Conservation (phyloP, 2,329 filamentous ascomycete genomes). For the Phaeosphaeria sp. region DNA sequence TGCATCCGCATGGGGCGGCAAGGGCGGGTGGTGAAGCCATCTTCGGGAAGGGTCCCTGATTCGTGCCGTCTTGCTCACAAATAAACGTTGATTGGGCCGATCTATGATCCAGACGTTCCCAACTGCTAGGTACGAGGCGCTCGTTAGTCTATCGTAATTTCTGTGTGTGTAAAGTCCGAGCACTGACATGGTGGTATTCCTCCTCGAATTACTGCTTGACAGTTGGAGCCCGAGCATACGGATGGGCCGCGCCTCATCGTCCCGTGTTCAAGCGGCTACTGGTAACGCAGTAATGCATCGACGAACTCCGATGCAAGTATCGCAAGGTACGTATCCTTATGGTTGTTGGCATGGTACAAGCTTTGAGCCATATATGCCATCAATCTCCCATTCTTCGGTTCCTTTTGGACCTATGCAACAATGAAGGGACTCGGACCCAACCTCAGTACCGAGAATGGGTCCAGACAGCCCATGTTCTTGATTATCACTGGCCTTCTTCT, state of each 20-base stretch:
- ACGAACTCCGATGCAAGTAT: neutral
- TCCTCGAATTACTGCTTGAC: neutral
- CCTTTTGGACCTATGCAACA: neutral
- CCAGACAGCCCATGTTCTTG: slow-evolving; percentile 26
- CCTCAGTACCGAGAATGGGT: slow-evolving; percentile 21
- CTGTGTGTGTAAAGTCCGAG: neutral
- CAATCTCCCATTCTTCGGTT: neutral
- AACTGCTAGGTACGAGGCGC: neutral
- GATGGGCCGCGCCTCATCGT: neutral
- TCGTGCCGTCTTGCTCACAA: neutral
- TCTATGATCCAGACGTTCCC: neutral
- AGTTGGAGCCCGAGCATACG: neutral
- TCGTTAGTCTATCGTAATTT: neutral
- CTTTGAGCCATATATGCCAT: neutral
- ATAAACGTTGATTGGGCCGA: neutral
- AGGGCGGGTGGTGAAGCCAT: neutral
- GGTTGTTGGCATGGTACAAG: neutral
- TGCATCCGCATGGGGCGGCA: neutral
- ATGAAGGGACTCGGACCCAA: neutral
- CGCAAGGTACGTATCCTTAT: neutral
- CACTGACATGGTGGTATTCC: neutral
- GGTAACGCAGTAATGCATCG: neutral
- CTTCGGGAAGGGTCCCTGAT: neutral
- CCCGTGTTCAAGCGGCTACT: neutral
- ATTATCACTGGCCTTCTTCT: slow-evolving; percentile 16